A percentile compares a stretch with the other conserved stretches of the same genome.
phyloP scores from a whole-genome alignment of 163 green algal species.

The Smithsoniella earleae region DNA sequence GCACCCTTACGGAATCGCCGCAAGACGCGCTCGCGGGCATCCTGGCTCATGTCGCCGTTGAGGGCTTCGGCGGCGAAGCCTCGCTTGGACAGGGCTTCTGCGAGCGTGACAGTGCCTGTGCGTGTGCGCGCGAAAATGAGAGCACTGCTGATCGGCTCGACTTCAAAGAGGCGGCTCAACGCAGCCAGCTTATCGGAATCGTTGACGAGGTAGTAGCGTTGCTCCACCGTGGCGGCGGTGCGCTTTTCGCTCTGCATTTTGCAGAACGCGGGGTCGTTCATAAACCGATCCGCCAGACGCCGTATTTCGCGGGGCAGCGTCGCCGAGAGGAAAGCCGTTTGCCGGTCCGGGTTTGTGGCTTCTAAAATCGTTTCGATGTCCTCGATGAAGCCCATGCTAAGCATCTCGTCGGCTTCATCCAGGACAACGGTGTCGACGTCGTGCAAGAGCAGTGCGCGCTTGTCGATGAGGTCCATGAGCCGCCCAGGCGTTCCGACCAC shows the following conservation, averaged over 20 bases:
- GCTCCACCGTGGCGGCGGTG: too few species aligned
- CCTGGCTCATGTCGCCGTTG: conserved; percentile 93
- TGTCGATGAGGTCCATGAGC: conserved; percentile 86
- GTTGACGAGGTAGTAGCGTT: too few species aligned
- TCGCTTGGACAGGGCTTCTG: too few species aligned
- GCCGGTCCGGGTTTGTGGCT: conserved; percentile 68
- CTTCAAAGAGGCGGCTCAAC: too few species aligned
- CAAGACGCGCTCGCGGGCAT: conserved; percentile 64
- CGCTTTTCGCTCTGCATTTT: too few species aligned
- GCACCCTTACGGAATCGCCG: too few species aligned
- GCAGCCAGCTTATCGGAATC: too few species aligned
- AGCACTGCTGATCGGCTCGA: too few species aligned
- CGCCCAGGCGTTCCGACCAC: conserved; percentile 88
- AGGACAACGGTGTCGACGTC: conserved; percentile 65
- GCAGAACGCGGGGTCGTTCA: conserved; percentile 57
- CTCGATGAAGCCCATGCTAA: conserved; percentile 99
- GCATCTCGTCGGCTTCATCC: conserved; percentile 96
- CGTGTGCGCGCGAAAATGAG: too few species aligned
- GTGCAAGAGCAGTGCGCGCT: conserved; percentile 45
- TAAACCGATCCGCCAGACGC: too few species aligned
- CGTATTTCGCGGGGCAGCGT: conserved; percentile 92
- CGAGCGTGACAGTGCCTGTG: too few species aligned
- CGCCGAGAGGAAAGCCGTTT: conserved; percentile 94
- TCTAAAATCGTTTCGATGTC: conserved; percentile 85
- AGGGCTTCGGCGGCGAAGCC: too few species aligned